phyloP scores from a whole-genome alignment of 2,329 filamentous ascomycete genomes.

The Penicillium sp. region DNA sequence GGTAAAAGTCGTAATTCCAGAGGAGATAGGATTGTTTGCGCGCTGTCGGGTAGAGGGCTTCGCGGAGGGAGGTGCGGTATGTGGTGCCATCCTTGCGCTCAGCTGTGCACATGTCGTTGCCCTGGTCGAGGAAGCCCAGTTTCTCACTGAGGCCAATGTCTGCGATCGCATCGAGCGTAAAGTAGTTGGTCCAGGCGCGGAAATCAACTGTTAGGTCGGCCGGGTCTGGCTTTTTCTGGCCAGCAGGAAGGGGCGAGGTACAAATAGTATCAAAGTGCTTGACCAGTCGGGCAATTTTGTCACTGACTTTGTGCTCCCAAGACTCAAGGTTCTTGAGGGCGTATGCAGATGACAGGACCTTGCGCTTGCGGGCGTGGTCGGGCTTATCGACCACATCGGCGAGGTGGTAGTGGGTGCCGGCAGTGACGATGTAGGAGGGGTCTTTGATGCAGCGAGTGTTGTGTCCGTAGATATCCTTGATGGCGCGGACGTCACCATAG shows the following conservation, averaged over 20 bases:
- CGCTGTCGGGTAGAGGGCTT: slow-evolving; percentile 57
- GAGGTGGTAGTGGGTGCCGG: slow-evolving; percentile 58
- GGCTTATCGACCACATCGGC: slow-evolving; percentile 58
- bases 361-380: slow-evolving; percentile 59
- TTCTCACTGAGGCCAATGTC: slow-evolving; percentile 59
- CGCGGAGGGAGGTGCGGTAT: slow-evolving; percentile 54
- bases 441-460: slow-evolving; percentile 58
- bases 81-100: slow-evolving; percentile 53
- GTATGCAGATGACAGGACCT: slow-evolving; percentile 57
- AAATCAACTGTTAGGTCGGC: slow-evolving; percentile 52
- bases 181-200: slow-evolving; percentile 60
- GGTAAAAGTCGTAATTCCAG: slow-evolving; percentile 53
- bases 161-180: slow-evolving; percentile 61
- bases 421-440: slow-evolving; percentile 50
- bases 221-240: slow-evolving; percentile 25
- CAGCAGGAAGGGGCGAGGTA: slow-evolving; percentile 28
- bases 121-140: slow-evolving; percentile 58
- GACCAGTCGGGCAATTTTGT: slow-evolving; percentile 55
- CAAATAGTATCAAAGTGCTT: slow-evolving; percentile 51
- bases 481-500: slow-evolving; percentile 48
- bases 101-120: slow-evolving; percentile 51
- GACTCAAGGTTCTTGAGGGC: slow-evolving; percentile 59
- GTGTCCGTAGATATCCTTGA: slow-evolving; percentile 59
- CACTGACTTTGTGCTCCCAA: slow-evolving; percentile 61
- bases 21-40: slow-evolving; percentile 55